Conservation (phyloP, 163 green algal genomes). For the Scenedesmus sp. region DNA sequence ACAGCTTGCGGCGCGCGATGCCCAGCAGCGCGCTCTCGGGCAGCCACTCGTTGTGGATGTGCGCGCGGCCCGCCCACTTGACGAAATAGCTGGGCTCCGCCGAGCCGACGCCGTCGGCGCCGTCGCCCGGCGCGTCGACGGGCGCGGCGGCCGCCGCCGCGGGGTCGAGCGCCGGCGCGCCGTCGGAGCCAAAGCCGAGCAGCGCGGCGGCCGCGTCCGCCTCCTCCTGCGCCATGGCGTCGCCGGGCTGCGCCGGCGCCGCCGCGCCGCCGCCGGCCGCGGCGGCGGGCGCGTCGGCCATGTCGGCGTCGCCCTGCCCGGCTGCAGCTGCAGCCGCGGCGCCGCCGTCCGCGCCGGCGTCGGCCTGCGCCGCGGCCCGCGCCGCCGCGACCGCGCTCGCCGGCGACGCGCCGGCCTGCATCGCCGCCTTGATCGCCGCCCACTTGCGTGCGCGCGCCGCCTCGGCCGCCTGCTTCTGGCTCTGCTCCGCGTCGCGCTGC, state of each 20-base stretch:
- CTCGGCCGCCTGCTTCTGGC: slow-evolving; percentile 17
- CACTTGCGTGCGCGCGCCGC: slow-evolving; percentile 13
- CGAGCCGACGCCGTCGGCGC: too few relatives aligned
- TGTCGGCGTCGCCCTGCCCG: neutral
- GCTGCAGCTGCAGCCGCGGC: neutral
- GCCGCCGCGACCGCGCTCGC: neutral
- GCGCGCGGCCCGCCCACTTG: slow-evolving; percentile 79
- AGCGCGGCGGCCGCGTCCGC: slow-evolving; percentile 63
- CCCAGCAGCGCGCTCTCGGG: slow-evolving; percentile 69
- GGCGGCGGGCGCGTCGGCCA: neutral
- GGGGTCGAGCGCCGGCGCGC: slow-evolving; percentile 27
- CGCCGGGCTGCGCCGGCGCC: too few relatives aligned
- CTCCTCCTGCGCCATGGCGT: slow-evolving; percentile 48
- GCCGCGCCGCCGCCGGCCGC: neutral
- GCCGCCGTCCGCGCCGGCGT: slow-evolving; percentile 1
- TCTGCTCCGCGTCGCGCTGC: slow-evolving; percentile 47
- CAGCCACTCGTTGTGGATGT: slow-evolving; percentile 92
- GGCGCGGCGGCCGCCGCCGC: slow-evolving; percentile 15
- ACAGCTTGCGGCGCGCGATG: slow-evolving; percentile 83
- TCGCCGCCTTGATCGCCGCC: slow-evolving; percentile 24
- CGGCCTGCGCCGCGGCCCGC: slow-evolving; percentile 2
- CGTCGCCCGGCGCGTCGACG: neutral
- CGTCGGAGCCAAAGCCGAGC: slow-evolving; percentile 50
- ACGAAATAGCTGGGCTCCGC: slow-evolving; percentile 81
- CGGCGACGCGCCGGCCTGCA: slow-evolving; percentile 5